Evolutionary conservation across 1,139 yeast species (phyloP).

Genomic region (Candida dubliniensis): DNA sequence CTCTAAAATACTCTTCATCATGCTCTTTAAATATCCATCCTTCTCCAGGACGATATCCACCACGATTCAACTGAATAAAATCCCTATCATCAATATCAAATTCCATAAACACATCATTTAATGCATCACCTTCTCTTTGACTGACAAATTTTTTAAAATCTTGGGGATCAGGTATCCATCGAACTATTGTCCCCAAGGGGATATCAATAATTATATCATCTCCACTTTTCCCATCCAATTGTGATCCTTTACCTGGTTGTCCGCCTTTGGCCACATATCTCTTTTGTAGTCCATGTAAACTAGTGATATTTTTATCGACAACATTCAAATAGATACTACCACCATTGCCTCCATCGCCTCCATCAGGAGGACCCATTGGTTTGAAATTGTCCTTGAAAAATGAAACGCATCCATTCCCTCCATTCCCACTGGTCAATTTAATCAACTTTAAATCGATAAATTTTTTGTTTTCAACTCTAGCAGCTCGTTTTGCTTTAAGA

Average conservation of each 20-base stretch:
- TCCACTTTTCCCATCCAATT: conserved; percentile 83
- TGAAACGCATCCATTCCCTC: conserved; percentile 87
- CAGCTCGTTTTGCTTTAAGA: conserved; percentile 26
- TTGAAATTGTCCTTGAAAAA: conserved; percentile 84
- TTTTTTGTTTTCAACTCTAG: conserved; percentile 39
- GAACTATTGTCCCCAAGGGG: conserved; percentile 85
- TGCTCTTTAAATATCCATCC: conserved; percentile 88
- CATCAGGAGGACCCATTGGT: conserved; percentile 92
- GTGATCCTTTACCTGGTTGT: conserved; percentile 65
- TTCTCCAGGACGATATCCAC: conserved; percentile 60
- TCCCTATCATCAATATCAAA: conserved; percentile 23
- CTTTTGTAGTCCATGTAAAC: conserved; percentile 67
- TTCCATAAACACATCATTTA: conserved; percentile 31
- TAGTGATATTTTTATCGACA: conserved; percentile 58
- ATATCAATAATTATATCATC: conserved; percentile 76
- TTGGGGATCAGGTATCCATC: conserved; percentile 82
- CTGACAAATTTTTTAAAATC: conserved; percentile 37
- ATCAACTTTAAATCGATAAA: conserved; percentile 66
- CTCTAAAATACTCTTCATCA: conserved; percentile 66
- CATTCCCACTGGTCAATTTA: conserved; percentile 72
- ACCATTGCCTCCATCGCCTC: conserved; percentile 97
- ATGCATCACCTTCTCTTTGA: conserved; percentile 25
- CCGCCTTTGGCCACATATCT: conserved; percentile 76
- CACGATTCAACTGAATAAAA: conserved; percentile 59
- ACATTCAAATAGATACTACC: conserved; percentile 86